phyloP scores from a whole-genome alignment of 1,139 yeast species.

The Pneumocystis jirovecii region DNA sequence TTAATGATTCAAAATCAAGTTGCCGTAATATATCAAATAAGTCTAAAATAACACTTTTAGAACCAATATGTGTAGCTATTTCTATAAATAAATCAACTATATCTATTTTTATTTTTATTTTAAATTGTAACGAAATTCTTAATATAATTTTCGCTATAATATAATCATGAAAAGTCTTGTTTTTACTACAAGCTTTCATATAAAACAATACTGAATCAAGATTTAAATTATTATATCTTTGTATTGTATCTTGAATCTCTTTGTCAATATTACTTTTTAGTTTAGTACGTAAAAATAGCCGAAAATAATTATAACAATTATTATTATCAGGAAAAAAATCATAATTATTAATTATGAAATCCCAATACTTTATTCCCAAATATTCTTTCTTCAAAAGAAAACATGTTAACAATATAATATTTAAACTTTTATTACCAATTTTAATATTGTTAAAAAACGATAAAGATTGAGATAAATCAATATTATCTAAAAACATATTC shows the following conservation, averaged over 20 bases:
- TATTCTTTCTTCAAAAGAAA: not conserved
- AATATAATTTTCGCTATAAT: not conserved
- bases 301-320: not conserved
- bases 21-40: not conserved
- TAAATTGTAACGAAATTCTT: not conserved
- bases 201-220: not conserved
- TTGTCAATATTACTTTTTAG: not conserved
- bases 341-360: not conserved
- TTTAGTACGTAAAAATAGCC: not conserved
- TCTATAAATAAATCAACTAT: not conserved
- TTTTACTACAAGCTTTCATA: not conserved
- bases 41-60: not conserved
- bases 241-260: not conserved
- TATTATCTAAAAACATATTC: not conserved
- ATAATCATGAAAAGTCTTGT: not conserved
- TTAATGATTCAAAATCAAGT: not conserved
- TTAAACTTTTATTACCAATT: not conserved
- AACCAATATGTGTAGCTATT: not conserved
- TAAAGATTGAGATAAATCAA: not conserved
- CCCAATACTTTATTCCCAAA: not conserved
- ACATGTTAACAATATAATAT: not conserved
- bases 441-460: not conserved
- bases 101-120: not conserved
- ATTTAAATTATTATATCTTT: not conserved
- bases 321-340: not conserved